phyloP scores from a whole-genome alignment of 2,329 filamentous ascomycete species.

The Clonostachys rhizophaga region DNA sequence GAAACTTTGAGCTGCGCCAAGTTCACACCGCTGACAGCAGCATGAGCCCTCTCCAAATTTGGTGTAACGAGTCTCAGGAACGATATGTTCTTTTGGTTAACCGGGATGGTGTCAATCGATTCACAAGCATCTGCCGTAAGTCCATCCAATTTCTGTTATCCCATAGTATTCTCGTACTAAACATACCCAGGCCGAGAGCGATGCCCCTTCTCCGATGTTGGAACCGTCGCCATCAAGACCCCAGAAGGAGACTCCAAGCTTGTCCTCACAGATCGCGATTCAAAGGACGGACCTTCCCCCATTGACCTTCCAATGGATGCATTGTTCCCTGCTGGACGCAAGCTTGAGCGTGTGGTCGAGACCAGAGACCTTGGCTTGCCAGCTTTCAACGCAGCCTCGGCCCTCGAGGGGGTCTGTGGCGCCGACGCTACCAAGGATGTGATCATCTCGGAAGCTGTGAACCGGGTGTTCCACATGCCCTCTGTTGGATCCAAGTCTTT shows the following conservation, averaged over 20 bases:
- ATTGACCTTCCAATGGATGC: slow-evolving; percentile 89
- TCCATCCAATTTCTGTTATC: slow-evolving; percentile 6
- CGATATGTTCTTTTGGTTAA: slow-evolving; percentile 91
- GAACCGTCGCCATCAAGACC: slow-evolving; percentile 62
- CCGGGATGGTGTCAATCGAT: slow-evolving; percentile 74
- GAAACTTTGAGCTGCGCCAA: slow-evolving; percentile 90
- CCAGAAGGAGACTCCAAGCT: slow-evolving; percentile 65
- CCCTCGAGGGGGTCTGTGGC: slow-evolving; percentile 61
- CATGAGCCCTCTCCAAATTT: slow-evolving; percentile 95
- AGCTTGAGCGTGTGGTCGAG: slow-evolving; percentile 69
- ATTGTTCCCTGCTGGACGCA: slow-evolving; percentile 83
- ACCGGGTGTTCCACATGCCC: slow-evolving; percentile 78
- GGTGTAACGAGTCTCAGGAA: slow-evolving; percentile 97
- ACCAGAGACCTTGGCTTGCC: slow-evolving; percentile 64
- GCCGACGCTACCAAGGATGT: slow-evolving; percentile 46
- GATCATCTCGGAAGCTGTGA: slow-evolving; percentile 60
- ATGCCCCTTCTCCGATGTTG: slow-evolving; percentile 90
- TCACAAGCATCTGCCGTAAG: slow-evolving; percentile 56
- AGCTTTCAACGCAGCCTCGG: slow-evolving; percentile 64
- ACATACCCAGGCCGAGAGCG: slow-evolving; percentile 64
- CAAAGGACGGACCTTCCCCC: slow-evolving; percentile 66
- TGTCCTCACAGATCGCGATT: slow-evolving; percentile 77
- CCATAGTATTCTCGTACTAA: slow-evolving; percentile 3
- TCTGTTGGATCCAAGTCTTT: slow-evolving; percentile 96
- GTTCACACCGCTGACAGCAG: slow-evolving; percentile 84